Conservation (phyloP, 176 grass and related monocot species). For the Rhipidocladum racemiflorum region DNA sequence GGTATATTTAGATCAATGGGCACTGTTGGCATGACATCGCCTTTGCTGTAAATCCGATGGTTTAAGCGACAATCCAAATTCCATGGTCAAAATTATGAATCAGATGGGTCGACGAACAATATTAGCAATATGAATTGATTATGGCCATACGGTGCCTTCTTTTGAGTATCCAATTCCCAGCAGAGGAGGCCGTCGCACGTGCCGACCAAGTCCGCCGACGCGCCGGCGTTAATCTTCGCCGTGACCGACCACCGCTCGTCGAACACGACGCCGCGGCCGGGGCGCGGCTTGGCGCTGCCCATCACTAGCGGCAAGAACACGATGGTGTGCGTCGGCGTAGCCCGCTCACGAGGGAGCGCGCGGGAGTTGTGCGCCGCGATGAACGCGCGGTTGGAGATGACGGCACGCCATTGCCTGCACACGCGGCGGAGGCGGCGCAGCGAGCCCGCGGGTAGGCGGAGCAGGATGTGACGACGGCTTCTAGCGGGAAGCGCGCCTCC, state of each 20-base stretch:
- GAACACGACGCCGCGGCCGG: not conserved
- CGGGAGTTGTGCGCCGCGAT: not conserved
- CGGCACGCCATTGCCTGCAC: not conserved
- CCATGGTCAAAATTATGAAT: not conserved
- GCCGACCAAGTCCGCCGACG: not conserved
- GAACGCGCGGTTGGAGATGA: not conserved
- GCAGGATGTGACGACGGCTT: not conserved
- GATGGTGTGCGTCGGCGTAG: not conserved
- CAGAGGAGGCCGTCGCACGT: not conserved
- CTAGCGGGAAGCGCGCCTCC: not conserved
- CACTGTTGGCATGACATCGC: not conserved
- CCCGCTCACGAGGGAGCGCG: not conserved
- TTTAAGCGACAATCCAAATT: not conserved
- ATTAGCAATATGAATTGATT: not conserved
- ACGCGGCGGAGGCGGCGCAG: not conserved
- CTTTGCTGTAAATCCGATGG: not conserved
- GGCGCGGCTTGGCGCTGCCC: not conserved
- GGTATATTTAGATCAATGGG: not conserved
- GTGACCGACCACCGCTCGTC: not conserved
- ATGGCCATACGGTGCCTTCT: too few relatives aligned
- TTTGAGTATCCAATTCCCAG: too few relatives aligned
- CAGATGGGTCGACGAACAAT: not conserved
- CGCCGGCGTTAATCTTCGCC: not conserved
- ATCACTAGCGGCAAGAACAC: not conserved
- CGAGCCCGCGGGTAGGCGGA: not conserved